Evolutionary conservation across 1,139 yeast species (phyloP).

Genomic region (Sugiyamaella japonica): DNA sequence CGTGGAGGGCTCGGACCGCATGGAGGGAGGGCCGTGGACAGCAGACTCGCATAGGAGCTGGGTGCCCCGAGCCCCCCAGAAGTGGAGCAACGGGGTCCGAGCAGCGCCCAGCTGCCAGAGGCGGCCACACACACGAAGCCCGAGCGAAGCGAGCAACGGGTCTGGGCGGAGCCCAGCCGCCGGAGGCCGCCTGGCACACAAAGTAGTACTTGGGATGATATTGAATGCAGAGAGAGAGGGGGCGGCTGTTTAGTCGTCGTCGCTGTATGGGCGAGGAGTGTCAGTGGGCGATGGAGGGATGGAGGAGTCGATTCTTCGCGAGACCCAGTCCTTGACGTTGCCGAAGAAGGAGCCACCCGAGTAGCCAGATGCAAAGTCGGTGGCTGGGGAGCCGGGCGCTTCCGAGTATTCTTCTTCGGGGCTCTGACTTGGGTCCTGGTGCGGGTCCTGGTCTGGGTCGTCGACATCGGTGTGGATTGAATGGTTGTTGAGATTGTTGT

Average conservation of each 20-base stretch:
- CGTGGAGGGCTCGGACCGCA: too few relatives aligned
- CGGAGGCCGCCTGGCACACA: slow-evolving; percentile 5
- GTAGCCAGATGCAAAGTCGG: slow-evolving; percentile 63
- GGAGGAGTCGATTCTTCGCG: slow-evolving; percentile 39
- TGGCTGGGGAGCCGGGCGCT: slow-evolving; percentile 51
- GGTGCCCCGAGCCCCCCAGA: not conserved
- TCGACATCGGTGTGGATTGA: not conserved
- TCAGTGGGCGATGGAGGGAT: slow-evolving; percentile 16
- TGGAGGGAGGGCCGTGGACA: too few relatives aligned
- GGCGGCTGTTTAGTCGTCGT: not conserved
- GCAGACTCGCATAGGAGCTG: too few relatives aligned
- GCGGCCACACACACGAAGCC: not conserved
- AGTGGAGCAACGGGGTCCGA: not conserved
- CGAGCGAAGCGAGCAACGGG: not conserved
- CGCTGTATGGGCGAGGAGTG: slow-evolving; percentile 8
- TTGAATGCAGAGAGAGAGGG: not conserved
- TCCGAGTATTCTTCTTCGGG: slow-evolving; percentile 14
- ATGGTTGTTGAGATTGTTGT: not conserved
- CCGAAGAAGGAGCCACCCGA: slow-evolving; percentile 55
- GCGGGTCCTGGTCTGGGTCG: too few relatives aligned
- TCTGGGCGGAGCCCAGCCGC: slow-evolving; percentile 1
- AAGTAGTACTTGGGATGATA: not conserved
- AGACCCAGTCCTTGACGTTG: slow-evolving; percentile 71
- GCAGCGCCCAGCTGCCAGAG: slow-evolving; percentile 5
- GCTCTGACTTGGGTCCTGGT: not conserved